These are phyloP conservation scores for Salix caprea DNA, from an alignment of 345 rosid genomes.

Conservation along the genomic window DNA sequence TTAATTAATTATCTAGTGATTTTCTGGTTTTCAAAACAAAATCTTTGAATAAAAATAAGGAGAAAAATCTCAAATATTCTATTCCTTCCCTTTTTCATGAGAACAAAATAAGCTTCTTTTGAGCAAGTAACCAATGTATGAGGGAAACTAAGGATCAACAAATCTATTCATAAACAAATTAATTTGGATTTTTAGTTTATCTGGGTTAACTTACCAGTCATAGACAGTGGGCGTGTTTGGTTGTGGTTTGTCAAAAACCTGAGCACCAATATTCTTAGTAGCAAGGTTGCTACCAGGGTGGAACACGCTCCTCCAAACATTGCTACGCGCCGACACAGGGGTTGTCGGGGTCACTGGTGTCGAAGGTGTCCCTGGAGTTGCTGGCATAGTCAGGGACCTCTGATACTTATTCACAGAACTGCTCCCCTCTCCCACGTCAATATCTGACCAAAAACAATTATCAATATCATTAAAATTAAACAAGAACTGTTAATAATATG, in stretches of 20 bases:
- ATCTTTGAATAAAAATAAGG: no score
- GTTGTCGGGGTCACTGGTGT: conserved; percentile 68
- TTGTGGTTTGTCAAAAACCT: conserved; percentile 67
- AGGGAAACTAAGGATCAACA: no score
- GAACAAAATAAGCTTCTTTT: no score
- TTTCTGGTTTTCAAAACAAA: no score
- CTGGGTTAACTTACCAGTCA: conserved; percentile 56
- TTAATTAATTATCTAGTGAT: no score
- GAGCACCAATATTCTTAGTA: conserved; percentile 58
- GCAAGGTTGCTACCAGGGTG: conserved; percentile 91
- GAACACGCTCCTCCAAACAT: conserved; percentile 98
- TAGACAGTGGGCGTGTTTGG: conserved; percentile 91
- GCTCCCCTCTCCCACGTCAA: conserved; percentile 41
- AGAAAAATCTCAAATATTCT: no score
- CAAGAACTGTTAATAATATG: neutral
- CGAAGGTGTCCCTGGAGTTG: conserved; percentile 53
- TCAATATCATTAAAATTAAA: neutral
- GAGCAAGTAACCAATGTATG: no score
- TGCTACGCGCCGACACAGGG: conserved; percentile 53
- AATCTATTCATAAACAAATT: neutral
- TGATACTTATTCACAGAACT: conserved; percentile 29
- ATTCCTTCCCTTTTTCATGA: no score
- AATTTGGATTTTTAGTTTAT: neutral
- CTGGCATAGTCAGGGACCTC: conserved; percentile 63
- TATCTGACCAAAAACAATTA: neutral